Conservation (phyloP, 1,284 basidiomycete species). For the Microbotryum saponariae region DNA sequence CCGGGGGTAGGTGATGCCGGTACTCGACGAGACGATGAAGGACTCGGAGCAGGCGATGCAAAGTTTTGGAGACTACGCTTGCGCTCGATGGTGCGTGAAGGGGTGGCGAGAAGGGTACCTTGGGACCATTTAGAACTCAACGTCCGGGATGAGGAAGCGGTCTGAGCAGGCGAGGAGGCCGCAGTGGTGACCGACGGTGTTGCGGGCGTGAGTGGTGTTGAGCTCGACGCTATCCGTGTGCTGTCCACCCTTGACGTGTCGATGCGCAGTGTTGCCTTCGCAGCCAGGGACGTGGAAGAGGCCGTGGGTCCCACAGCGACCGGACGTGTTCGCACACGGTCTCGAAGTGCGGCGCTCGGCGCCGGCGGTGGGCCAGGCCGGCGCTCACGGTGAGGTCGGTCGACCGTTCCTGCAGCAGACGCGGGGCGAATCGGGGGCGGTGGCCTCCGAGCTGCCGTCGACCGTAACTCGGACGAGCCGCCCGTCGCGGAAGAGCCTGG, state of each 20-base stretch:
- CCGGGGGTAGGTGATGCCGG: slow-evolving; percentile 2
- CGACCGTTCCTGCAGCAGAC: slow-evolving; percentile 2
- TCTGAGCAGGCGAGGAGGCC: neutral
- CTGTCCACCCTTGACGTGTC: no score
- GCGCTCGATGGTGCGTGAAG: slow-evolving; percentile 6
- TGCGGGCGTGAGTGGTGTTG: neutral
- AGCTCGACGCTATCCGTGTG: no score
- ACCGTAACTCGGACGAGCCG: no score
- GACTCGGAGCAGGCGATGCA: neutral
- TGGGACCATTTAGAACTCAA: slow-evolving; percentile 10
- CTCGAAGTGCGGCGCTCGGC: slow-evolving; percentile 37
- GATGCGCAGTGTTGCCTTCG: no score
- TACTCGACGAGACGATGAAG: neutral
- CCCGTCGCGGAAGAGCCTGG: no score
- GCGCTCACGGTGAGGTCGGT: slow-evolving; percentile 4
- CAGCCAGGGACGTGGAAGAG: no score
- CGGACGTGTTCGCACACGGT: slow-evolving; percentile 37
- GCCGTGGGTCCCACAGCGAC: no score
- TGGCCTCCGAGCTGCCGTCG: no score
- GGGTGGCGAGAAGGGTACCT: slow-evolving; percentile 5
- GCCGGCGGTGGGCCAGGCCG: slow-evolving; percentile 24
- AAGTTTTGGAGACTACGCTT: slow-evolving; percentile 19
- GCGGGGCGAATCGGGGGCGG: no score
- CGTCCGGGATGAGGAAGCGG: neutral
- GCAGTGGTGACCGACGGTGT: neutral